Conservation (phyloP, 441 rosid genomes). For the Raphanus hybrid region DNA sequence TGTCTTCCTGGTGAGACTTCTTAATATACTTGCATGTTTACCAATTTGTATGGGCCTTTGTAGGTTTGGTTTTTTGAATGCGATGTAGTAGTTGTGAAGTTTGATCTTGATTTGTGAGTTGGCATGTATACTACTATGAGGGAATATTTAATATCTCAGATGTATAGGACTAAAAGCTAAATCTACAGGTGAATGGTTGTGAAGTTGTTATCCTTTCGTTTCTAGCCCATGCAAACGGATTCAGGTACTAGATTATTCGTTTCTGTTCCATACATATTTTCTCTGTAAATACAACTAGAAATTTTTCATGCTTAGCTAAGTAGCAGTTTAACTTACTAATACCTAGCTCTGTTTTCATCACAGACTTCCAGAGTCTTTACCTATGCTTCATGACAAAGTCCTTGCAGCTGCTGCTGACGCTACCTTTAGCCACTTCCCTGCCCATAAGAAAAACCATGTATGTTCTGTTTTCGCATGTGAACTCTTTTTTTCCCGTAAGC, state of each 20-base stretch:
- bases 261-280: constrained; percentile 19
- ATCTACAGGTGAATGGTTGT: constrained; percentile 66
- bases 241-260: constrained; percentile 58
- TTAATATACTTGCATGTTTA: constrained; percentile 13
- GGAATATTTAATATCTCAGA: neutral
- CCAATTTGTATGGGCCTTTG: constrained; percentile 9
- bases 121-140: constrained; percentile 13
- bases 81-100: constrained; percentile 4
- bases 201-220: constrained; percentile 76
- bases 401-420: constrained; percentile 72
- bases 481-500: constrained; percentile 19
- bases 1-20: constrained; percentile 62
- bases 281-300: constrained; percentile 21
- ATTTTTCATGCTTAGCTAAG: constrained; percentile 17
- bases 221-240: constrained; percentile 58
- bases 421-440: constrained; percentile 50
- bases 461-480: constrained; percentile 34
- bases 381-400: constrained; percentile 75
- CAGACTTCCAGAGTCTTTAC: constrained; percentile 65
- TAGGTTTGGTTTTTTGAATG: constrained; percentile 10
- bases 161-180: constrained; percentile 25
- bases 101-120: constrained; percentile 19
- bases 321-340: constrained; percentile 27
- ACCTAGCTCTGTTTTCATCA: constrained; percentile 33
- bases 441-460: constrained; percentile 61